phyloP scores from a whole-genome alignment of 2,329 filamentous ascomycete genomes.

The Penicillium olsonii region DNA sequence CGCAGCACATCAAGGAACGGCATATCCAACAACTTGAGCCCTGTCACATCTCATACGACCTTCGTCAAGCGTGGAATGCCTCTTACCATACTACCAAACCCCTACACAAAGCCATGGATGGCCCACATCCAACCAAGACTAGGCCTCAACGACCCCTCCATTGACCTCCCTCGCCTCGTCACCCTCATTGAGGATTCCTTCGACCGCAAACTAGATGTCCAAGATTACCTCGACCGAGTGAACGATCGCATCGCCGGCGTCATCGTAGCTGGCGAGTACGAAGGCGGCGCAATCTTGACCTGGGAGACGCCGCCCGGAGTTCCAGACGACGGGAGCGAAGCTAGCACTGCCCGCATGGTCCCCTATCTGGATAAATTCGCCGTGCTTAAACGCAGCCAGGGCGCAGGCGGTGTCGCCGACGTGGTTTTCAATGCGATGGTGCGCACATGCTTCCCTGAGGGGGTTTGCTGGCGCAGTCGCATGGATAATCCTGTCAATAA shows the following conservation, averaged over 20 bases:
- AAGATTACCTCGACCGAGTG: conserved; percentile 80
- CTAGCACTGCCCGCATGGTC: conserved; percentile 65
- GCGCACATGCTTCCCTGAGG: conserved; percentile 78
- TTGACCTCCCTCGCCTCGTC: conserved; percentile 80
- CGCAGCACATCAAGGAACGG: conserved; percentile 46
- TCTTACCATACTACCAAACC: conserved; percentile 77
- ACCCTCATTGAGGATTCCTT: conserved; percentile 95
- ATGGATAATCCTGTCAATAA: conserved; percentile 96
- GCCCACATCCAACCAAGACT: conserved; percentile 65
- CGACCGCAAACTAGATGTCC: conserved; percentile 75
- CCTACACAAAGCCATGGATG: conserved; percentile 65
- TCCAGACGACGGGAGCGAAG: conserved; percentile 55
- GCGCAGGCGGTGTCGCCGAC: conserved; percentile 88
- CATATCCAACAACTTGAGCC: conserved; percentile 30
- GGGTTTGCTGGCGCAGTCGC: conserved; percentile 89
- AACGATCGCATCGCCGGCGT: conserved; percentile 80
- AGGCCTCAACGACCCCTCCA: conserved; percentile 73
- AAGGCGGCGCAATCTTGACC: conserved; percentile 90
- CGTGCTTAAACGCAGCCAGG: conserved; percentile 83
- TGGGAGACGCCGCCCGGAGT: conserved; percentile 78
- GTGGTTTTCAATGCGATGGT: conserved; percentile 97
- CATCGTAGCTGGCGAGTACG: conserved; percentile 94
- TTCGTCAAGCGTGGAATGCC: conserved; percentile 91
- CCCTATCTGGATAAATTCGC: conserved; percentile 98
- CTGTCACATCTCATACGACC: conserved; percentile 63